Base-by-base conservation (phyloP, 768 basidiomycete species). In the Chalciporus piperatus region DNA sequence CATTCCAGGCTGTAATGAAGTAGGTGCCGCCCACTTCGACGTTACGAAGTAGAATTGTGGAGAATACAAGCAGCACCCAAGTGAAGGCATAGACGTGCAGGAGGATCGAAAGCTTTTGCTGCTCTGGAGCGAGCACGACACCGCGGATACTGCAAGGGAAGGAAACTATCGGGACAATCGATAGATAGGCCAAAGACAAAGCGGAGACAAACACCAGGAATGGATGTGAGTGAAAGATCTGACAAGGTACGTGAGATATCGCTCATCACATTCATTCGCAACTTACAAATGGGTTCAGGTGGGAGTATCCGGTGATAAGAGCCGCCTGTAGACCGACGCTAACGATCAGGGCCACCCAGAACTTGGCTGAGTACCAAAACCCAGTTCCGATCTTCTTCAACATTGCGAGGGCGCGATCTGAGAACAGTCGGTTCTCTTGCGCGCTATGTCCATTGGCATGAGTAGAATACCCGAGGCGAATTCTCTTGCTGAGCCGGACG, bases 231-330 rank as follows among this genome's bases (percentile, higher is more conserved):
- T 90, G 83, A 9, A 82, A 69, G 25, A 84, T 74, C 89, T 90
- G 16, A 38, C 25, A 3, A n/a, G 17, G 47, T 52, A 11, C 40
- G 49, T 58, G 30, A 35, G 50, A 30, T 22, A 32, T 38, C 13
- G 10, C 23, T 17, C 20, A 6, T 10, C 13, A 47, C 4, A 20
- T 14, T 35, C 23, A 22, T n/a, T 2, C 3, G 11, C 3, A 45
- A 12, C 84, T 59, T 60, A 88, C 87, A 55, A 80, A 83, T 27
- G 83, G 81, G 63, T 88, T 89, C 38, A 85, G n/a, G 41, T 75
- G 69, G 17, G 80, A 58, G 55, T 78, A 83, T 4, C 72, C 73
- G 41, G 72, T 61, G 3, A 81, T 71, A 7, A 89, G 68, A 3
- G 74, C 71, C 2, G 65, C 70, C 55, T 87, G 80, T 3, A 78